These are phyloP conservation scores for Linderina pennispora DNA, from an alignment of 192 early-diverging fungal species.

Conservation along the genomic window DNA sequence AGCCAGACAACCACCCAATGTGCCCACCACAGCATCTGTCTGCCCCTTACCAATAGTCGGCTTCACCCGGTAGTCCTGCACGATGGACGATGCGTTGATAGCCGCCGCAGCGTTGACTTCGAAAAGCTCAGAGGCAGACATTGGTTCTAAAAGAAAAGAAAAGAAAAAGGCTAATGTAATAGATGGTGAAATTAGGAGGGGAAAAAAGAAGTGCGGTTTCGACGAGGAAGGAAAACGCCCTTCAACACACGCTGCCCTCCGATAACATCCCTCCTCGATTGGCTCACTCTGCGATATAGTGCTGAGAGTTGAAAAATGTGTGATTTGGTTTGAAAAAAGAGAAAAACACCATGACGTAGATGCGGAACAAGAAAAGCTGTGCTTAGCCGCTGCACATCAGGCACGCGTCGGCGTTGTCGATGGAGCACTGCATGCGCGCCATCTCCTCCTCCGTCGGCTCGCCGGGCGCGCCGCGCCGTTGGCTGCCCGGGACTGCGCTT, in stretches of 20 bases:
- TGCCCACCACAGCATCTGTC: neutral
- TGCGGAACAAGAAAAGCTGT: neutral
- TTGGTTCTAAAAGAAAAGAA: neutral
- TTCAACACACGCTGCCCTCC: neutral
- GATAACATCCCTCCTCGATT: too few species aligned
- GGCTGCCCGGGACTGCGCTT: conserved; percentile 3
- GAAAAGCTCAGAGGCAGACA: too few species aligned
- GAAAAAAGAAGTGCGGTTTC: too few species aligned
- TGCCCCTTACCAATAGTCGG: conserved; percentile 34
- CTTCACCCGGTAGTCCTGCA: conserved; percentile 43
- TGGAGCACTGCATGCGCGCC: conserved; percentile 77
- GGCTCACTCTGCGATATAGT: too few species aligned
- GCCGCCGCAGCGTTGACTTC: conserved; percentile 41
- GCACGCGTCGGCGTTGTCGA: conserved; percentile 92
- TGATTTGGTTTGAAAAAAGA: too few species aligned
- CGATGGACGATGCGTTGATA: conserved; percentile 41
- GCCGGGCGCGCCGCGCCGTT: too few species aligned
- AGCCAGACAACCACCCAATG: neutral
- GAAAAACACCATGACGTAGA: neutral
- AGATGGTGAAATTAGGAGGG: neutral
- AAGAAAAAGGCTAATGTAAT: neutral
- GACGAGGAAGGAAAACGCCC: neutral
- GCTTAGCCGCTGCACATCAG: conserved; percentile 78
- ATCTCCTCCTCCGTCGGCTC: conserved; percentile 43
- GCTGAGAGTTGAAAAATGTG: too few species aligned